phyloP scores from a whole-genome alignment of 164 flowering plant genomes.

The Magnolia sinica region DNA sequence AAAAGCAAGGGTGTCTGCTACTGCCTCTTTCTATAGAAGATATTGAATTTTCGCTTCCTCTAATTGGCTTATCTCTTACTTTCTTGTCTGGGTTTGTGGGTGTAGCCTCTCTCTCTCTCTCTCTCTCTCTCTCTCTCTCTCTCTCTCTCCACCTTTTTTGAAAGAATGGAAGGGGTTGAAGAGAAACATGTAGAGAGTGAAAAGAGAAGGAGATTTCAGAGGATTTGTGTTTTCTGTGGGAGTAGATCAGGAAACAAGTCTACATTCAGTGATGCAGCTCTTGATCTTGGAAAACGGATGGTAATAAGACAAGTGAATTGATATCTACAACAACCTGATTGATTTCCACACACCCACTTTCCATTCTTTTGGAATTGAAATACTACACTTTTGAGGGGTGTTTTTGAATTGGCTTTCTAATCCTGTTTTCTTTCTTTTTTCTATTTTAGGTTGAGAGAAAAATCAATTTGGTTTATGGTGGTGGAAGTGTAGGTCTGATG shows the following conservation, averaged over 20 bases:
- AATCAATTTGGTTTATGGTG: constrained; percentile 74
- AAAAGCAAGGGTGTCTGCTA: no score
- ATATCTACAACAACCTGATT: neutral
- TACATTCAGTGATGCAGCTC: constrained; percentile 62
- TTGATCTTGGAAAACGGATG: constrained; percentile 61
- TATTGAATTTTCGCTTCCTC: neutral
- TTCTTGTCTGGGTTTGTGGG: neutral
- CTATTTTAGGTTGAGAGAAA: constrained; percentile 51
- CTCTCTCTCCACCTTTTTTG: neutral
- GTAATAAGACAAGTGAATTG: constrained; percentile 27
- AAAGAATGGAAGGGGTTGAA: constrained; percentile 33
- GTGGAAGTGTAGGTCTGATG: constrained; percentile 75
- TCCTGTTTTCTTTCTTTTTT: neutral
- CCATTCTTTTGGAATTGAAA: neutral
- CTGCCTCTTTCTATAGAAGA: neutral
- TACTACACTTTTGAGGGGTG: neutral
- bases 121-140: constrained; percentile 10
- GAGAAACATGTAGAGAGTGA: constrained; percentile 22
- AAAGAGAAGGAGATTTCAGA: constrained; percentile 40
- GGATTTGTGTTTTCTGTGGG: constrained; percentile 75
- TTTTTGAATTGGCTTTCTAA: neutral
- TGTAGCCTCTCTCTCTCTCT: neutral
- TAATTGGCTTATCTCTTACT: neutral
- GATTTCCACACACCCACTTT: neutral
- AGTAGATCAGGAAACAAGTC: constrained; percentile 61